Conservation (phyloP, 2,329 filamentous ascomycete genomes). For the Podosphaera xanthii region DNA sequence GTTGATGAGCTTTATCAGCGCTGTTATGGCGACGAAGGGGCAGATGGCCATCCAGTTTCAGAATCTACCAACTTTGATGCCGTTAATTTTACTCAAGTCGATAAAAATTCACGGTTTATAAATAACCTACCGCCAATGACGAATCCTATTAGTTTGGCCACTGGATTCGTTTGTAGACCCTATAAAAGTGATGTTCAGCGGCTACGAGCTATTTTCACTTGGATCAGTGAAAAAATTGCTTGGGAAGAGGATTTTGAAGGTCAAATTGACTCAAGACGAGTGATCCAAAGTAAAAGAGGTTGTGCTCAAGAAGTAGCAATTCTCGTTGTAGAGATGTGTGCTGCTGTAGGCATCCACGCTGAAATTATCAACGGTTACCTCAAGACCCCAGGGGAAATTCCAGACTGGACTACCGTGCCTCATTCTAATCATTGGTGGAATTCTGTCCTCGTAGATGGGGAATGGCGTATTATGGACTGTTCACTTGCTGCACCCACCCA, state of each 20-base stretch:
- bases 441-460: slow-evolving; percentile 70
- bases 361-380: slow-evolving; percentile 79
- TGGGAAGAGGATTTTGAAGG: slow-evolving; percentile 93
- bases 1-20: slow-evolving; percentile 72
- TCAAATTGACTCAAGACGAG: slow-evolving; percentile 57
- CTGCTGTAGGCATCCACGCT: slow-evolving; percentile 65
- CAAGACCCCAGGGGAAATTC: slow-evolving; percentile 65
- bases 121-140: slow-evolving; percentile 61
- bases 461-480: slow-evolving; percentile 94
- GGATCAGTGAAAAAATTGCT: slow-evolving; percentile 80
- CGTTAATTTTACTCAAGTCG: slow-evolving; percentile 66
- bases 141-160: slow-evolving; percentile 61
- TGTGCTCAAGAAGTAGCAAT: slow-evolving; percentile 77
- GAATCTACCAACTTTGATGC: slow-evolving; percentile 62
- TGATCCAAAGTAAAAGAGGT: slow-evolving; percentile 63
- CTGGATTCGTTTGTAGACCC: slow-evolving; percentile 79
- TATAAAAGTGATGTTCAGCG: slow-evolving; percentile 88
- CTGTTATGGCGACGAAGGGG: slow-evolving; percentile 73
- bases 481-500: slow-evolving; percentile 81
- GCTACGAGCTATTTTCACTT: slow-evolving; percentile 84
- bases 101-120: slow-evolving; percentile 88
- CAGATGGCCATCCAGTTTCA: slow-evolving; percentile 60
- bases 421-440: slow-evolving; percentile 97
- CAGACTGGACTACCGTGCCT: slow-evolving; percentile 63
- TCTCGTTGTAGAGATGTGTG: slow-evolving; percentile 82